Base-by-base conservation (phyloP, 192 early-diverging fungal species). In the Radiomyces spectabilis region DNA sequence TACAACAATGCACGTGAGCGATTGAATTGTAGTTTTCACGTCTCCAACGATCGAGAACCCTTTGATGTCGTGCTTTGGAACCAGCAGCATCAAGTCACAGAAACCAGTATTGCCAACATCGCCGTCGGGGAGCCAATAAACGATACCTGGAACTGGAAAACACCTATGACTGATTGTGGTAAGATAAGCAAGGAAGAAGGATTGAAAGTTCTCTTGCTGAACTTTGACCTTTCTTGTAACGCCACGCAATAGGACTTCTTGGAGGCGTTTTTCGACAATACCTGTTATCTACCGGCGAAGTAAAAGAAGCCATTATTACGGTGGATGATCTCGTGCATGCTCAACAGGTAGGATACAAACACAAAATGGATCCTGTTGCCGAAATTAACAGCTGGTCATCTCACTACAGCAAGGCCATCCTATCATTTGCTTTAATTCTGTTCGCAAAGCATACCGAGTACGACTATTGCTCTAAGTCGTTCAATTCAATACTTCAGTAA, bases 371-470 rank as follows among this genome's bases (percentile, higher is more conserved):
- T 8, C 44, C 55, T 57, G 37, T 60, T 53, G n/a, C n/a, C n/a
- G n/a, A n/a, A n/a, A n/a, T n/a, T n/a, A n/a, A n/a, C n/a, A n/a
- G n/a, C n/a, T n/a, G n/a, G n/a, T 40, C 33, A n/a, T 49, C 19
- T 33, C 37, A 40, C 13, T 40, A 48, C 45, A 80, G 78, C 51
- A 70, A 35, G 63, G 60, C 27, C 30, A 68, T 51, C 62, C 41
- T 46, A 75, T 80, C 42, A 66, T 73, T 25, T 80, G 75, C 39
- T 80, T 80, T 54, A 80, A 80, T 49, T 80, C 78, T 16, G 75
- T 80, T 9, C 57, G 75, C 39, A 75, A 73, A 33, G 68, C 66
- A 16, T 80, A 69, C 25, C 26, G 37, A 7, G 60, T 62, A 10
- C n/a, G n/a, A n/a, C n/a, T n/a, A n/a, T n/a, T n/a, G n/a, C n/a